Conservation (phyloP, 495 filamentous ascomycete species). For the Physcia stellaris region DNA sequence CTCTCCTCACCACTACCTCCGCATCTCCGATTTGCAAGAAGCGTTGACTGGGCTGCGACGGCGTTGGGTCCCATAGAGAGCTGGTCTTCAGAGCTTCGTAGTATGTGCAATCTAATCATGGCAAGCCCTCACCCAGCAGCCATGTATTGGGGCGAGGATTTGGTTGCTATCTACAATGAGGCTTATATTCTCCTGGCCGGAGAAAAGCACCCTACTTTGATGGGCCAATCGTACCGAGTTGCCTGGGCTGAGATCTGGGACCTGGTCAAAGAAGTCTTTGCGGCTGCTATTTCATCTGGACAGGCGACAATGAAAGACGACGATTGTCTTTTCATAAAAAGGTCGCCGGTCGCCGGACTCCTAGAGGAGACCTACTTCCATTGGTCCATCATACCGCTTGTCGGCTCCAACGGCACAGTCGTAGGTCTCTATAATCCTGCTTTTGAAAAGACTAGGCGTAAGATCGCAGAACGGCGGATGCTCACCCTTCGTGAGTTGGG, state of each 20-base stretch:
- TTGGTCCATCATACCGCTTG: slow-evolving; percentile 53
- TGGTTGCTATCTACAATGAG: slow-evolving; percentile 59
- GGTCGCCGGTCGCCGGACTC: slow-evolving; percentile 30
- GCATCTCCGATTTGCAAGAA: slow-evolving; percentile 53
- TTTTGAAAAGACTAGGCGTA: slow-evolving; percentile 53
- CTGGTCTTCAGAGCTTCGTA: slow-evolving; percentile 47
- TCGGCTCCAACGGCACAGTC: slow-evolving; percentile 46
- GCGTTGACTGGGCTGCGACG: slow-evolving; percentile 51
- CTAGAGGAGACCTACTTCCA: slow-evolving; percentile 59
- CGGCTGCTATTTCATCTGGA: slow-evolving; percentile 41
- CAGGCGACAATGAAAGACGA: slow-evolving; percentile 65
- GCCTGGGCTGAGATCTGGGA: slow-evolving; percentile 59
- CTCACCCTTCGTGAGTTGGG: slow-evolving; percentile 55
- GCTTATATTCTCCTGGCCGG: slow-evolving; percentile 55
- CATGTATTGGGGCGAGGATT: slow-evolving; percentile 57
- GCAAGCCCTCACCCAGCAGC: slow-evolving; percentile 57
- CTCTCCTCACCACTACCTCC: slow-evolving; percentile 38
- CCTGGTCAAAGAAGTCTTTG: slow-evolving; percentile 44
- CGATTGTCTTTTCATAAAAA: slow-evolving; percentile 48
- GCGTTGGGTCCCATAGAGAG: slow-evolving; percentile 49
- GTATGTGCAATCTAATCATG: slow-evolving; percentile 57
- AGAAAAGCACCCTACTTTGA: slow-evolving; percentile 52
- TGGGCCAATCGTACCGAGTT: slow-evolving; percentile 49
- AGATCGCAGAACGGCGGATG: slow-evolving; percentile 52
- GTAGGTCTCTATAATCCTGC: slow-evolving; percentile 57